Conservation (phyloP, 371 early-diverging fungal species). For the Mucor indicus region DNA sequence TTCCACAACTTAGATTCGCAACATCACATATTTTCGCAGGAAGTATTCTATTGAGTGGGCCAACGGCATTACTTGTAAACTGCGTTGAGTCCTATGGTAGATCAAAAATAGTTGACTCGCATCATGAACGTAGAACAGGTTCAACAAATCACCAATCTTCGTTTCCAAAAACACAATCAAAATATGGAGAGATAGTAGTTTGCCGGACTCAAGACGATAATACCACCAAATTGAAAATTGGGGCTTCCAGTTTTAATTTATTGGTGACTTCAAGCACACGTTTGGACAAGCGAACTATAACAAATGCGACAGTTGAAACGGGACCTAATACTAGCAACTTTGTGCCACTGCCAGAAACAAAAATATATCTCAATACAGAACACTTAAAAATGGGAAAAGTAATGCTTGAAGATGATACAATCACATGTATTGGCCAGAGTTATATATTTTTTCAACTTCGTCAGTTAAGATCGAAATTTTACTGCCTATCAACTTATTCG, state of each 20-base stretch:
- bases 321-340: slow-evolving; percentile 12
- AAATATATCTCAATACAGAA: slow-evolving; percentile 5
- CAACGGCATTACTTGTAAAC: slow-evolving; percentile 6
- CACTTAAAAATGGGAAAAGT: slow-evolving; percentile 9
- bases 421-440: slow-evolving; percentile 5
- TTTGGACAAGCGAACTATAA: slow-evolving; percentile 5
- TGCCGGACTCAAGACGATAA: slow-evolving; percentile 9
- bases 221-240: slow-evolving; percentile 7
- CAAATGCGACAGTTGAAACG: slow-evolving; percentile 10
- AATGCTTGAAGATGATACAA: slow-evolving; percentile 8
- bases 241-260: not conserved
- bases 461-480: slow-evolving; percentile 10
- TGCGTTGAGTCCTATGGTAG: slow-evolving; percentile 8
- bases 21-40: slow-evolving; percentile 10
- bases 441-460: slow-evolving; percentile 11
- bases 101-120: slow-evolving; percentile 10
- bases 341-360: slow-evolving; percentile 1
- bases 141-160: slow-evolving; percentile 1
- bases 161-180: slow-evolving; percentile 3
- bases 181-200: not conserved
- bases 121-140: slow-evolving; percentile 6
- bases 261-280: slow-evolving; percentile 5
- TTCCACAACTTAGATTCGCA: slow-evolving; percentile 8
- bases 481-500: slow-evolving; percentile 13
- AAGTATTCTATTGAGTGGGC: slow-evolving; percentile 2